Evolutionary conservation across 495 filamentous ascomycete genomes (phyloP).

Genomic region (Neurospora sublineolata): DNA sequence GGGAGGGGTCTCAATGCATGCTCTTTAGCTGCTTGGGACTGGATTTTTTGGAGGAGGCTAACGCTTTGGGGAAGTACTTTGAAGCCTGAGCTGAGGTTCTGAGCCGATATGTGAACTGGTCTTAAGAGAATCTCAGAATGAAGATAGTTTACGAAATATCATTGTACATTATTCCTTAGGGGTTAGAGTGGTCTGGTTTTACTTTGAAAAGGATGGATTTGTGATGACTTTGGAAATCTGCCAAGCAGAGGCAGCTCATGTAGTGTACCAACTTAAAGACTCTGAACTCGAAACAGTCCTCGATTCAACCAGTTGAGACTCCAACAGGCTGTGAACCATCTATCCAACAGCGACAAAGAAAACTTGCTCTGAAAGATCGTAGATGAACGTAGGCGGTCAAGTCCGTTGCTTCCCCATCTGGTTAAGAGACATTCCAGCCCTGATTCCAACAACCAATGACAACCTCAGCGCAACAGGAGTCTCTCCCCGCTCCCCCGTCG

Average conservation of each 20-base stretch:
- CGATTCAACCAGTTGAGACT: background rate
- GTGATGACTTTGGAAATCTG: no score
- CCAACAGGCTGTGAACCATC: background rate
- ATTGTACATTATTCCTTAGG: no score
- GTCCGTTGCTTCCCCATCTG: background rate
- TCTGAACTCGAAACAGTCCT: no score
- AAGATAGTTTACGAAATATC: no score
- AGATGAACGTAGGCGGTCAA: background rate
- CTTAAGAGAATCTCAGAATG: no score
- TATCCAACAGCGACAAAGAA: background rate
- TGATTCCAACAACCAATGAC: background rate
- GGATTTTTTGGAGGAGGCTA: background rate
- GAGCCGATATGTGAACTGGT: no score
- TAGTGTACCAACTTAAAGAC: no score
- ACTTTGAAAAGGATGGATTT: no score
- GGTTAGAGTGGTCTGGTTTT: no score
- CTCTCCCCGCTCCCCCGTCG: background rate
- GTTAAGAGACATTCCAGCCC: background rate
- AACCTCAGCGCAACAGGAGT: background rate
- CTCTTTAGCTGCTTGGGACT: constrained; percentile 5
- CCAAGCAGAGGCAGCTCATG: no score
- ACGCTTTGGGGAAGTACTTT: background rate
- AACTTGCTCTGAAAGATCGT: background rate
- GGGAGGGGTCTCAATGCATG: constrained; percentile 10
- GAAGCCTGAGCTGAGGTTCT: no score